Evolutionary conservation across 2,329 filamentous ascomycete species (phyloP).

Genomic region (Fusarium humuli): DNA sequence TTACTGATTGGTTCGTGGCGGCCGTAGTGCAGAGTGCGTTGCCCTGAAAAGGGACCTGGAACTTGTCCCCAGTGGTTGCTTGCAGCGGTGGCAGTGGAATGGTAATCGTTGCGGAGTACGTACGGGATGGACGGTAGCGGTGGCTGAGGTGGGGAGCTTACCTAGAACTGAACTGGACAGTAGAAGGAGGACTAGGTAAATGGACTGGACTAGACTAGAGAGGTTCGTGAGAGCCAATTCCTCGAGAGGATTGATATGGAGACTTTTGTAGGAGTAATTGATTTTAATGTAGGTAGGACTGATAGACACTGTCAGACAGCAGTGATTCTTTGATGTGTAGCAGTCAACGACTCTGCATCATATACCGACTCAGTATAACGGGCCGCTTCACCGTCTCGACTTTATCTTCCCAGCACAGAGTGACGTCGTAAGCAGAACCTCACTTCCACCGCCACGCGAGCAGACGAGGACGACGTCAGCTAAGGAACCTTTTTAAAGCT

Average conservation of each 20-base stretch:
- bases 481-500: constrained; percentile 40
- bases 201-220: not conserved
- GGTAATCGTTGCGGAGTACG: constrained; percentile 9
- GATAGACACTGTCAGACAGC: not conserved
- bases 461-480: constrained; percentile 41
- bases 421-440: constrained; percentile 46
- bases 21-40: constrained; percentile 46
- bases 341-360: not conserved
- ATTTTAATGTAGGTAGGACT: constrained; percentile 2
- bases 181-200: not conserved
- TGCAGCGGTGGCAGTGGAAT: constrained; percentile 32
- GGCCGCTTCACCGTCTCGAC: constrained; percentile 24
- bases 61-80: constrained; percentile 34
- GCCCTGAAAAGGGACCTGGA: constrained; percentile 25
- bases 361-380: constrained; percentile 14
- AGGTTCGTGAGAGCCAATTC: constrained; percentile 22
- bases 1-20: constrained; percentile 53
- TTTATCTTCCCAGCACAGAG: constrained; percentile 35
- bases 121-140: constrained; percentile 21
- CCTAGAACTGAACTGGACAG: constrained; percentile 10
- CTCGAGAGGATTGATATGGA: not conserved
- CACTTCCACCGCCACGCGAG: constrained; percentile 37
- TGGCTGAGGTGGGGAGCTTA: constrained; percentile 38
- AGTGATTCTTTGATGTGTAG: not conserved
- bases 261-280: not conserved